A percentile compares a stretch with the other conserved stretches of the same genome.
phyloP scores from a whole-genome alignment of 768 basidiomycete species.

The Mycena belliarum region DNA sequence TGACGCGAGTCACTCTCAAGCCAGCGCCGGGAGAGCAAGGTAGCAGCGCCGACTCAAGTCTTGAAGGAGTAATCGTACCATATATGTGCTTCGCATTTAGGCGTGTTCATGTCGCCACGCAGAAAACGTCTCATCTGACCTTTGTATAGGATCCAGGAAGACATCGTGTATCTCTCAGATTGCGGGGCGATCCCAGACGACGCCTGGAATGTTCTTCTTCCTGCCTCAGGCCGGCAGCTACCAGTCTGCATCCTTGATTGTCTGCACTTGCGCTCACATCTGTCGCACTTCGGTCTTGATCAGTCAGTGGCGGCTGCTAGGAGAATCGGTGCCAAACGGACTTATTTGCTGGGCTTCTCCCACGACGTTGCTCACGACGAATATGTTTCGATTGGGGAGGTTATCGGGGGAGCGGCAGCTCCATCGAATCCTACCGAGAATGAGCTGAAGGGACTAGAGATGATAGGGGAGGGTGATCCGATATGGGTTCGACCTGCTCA shows the following conservation, averaged over 20 bases:
- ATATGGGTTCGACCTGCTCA: constrained; percentile 73
- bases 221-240: constrained; percentile 31
- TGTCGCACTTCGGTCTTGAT: constrained; percentile 79
- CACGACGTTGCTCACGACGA: constrained; percentile 82
- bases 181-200: constrained; percentile 78
- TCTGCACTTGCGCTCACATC: constrained; percentile 62
- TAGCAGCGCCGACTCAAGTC: constrained; percentile 5
- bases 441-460: constrained; percentile 43
- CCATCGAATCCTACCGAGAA: constrained; percentile 29
- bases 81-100: constrained; percentile 69
- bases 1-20: constrained; percentile 22
- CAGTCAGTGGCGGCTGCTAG: constrained; percentile 59
- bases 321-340: constrained; percentile 57
- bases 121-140: constrained; percentile 49
- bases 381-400: constrained; percentile 64
- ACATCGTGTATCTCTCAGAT: constrained; percentile 80
- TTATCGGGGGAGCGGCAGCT: constrained; percentile 37
- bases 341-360: constrained; percentile 74
- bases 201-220: constrained; percentile 55
- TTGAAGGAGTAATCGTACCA: constrained; percentile 43
- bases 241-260: constrained; percentile 78
- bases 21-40: neutral
- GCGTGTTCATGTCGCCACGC: neutral
- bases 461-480: constrained; percentile 47
- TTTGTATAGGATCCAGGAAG: constrained; percentile 64